A percentile compares a stretch with the other conserved stretches of the same genome.
phyloP scores from a whole-genome alignment of 345 rosid species.

The Punica granatum region DNA sequence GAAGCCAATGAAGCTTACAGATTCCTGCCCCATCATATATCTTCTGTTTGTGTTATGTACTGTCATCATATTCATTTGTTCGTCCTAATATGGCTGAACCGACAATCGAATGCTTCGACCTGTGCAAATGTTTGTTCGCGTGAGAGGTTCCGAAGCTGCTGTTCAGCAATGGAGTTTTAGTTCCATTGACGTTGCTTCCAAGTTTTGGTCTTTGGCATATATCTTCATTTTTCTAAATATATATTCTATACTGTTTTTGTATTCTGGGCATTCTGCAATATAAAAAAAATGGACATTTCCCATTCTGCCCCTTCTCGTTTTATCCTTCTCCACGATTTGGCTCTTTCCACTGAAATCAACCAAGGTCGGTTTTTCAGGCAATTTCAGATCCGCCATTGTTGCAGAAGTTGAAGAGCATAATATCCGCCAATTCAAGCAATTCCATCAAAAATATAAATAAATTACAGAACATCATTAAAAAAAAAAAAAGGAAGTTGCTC shows the following conservation, averaged over 20 bases:
- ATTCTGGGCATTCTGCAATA: not conserved
- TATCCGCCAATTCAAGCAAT: not conserved
- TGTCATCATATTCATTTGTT: not conserved
- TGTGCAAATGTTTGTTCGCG: too few relatives aligned
- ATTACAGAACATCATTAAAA: not conserved
- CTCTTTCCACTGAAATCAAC: not conserved
- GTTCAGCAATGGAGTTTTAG: not conserved
- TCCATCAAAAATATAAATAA: not conserved
- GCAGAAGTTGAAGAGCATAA: not conserved
- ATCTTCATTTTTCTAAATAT: not conserved
- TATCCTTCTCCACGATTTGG: not conserved
- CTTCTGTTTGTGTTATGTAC: not conserved
- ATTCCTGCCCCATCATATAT: not conserved
- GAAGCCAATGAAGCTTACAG: not conserved
- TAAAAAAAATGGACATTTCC: slow-evolving; percentile 3
- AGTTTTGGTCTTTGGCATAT: not conserved
- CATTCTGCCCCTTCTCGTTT: slow-evolving; percentile 6
- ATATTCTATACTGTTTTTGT: too few relatives aligned
- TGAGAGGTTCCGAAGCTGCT: not conserved
- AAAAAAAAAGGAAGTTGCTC: not conserved
- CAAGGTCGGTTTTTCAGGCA: not conserved
- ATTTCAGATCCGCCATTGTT: not conserved
- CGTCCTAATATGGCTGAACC: not conserved
- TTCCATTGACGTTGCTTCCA: not conserved
- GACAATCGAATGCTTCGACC: not conserved